These are phyloP conservation scores for Barnettozyma siamensis DNA, from an alignment of 805 yeast species.

Conservation along the genomic window DNA sequence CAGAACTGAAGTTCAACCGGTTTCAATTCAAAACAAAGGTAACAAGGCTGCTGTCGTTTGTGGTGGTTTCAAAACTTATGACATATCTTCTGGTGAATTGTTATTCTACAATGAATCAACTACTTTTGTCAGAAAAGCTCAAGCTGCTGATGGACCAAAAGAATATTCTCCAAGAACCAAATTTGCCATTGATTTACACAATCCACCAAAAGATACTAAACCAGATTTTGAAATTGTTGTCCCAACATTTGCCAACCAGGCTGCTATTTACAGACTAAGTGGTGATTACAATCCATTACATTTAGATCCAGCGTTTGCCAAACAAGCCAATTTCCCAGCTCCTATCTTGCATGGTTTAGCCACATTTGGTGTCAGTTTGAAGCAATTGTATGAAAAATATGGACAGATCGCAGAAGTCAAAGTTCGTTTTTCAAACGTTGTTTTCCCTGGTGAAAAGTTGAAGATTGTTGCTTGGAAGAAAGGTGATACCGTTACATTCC, in stretches of 20 bases:
- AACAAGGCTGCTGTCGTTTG: conserved; percentile 74
- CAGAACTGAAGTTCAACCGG: conserved; percentile 56
- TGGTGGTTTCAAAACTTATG: conserved; percentile 66
- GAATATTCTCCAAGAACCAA: conserved; percentile 41
- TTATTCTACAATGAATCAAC: conserved; percentile 80
- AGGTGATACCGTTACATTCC: conserved; percentile 62
- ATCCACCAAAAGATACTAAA: conserved; percentile 45
- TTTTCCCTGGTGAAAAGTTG: conserved; percentile 91
- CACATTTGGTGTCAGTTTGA: conserved; percentile 75
- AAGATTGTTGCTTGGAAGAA: conserved; percentile 80
- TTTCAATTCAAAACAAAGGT: conserved; percentile 78
- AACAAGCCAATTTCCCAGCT: conserved; percentile 73
- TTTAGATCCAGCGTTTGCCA: conserved; percentile 87
- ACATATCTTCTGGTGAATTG: conserved; percentile 59
- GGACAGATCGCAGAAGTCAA: conserved; percentile 83
- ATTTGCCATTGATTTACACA: conserved; percentile 60
- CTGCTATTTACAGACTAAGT: conserved; percentile 83
- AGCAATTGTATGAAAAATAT: conserved; percentile 68
- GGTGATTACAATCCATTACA: conserved; percentile 96
- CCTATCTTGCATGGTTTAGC: conserved; percentile 95
- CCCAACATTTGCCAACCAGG: conserved; percentile 64
- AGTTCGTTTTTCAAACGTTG: conserved; percentile 85
- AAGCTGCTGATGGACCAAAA: conserved; percentile 41
- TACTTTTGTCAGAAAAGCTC: conserved; percentile 69
- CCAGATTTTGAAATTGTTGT: conserved; percentile 65